Conservation (phyloP, 768 basidiomycete species). For the Austroboletus festivus region DNA sequence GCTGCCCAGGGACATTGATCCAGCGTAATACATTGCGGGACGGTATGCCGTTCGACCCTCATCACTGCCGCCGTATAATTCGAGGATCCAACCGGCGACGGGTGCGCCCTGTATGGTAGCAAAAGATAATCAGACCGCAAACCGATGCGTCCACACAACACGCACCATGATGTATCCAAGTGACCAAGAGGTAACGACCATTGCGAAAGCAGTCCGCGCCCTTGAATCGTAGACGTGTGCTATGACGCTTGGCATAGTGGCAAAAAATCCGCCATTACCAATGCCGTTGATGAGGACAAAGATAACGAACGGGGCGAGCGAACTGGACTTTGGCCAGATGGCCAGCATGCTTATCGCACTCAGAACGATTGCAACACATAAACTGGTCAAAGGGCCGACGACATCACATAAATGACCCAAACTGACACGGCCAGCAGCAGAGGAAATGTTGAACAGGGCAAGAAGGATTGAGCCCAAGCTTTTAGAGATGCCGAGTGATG, state of each 20-base stretch:
- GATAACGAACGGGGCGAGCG: slow-evolving; percentile 22
- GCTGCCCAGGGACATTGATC: slow-evolving; percentile 26
- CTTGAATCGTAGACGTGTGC: slow-evolving; percentile 30
- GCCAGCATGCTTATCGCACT: slow-evolving; percentile 30
- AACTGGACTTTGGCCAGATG: slow-evolving; percentile 29
- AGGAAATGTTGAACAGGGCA: slow-evolving; percentile 33
- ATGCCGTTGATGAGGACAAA: slow-evolving; percentile 29
- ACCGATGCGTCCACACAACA: neutral
- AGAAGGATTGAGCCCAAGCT: slow-evolving; percentile 27
- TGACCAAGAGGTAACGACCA: slow-evolving; percentile 33
- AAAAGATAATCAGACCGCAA: neutral
- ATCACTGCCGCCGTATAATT: slow-evolving; percentile 23
- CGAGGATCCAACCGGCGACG: slow-evolving; percentile 28
- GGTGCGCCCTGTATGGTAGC: slow-evolving; percentile 26
- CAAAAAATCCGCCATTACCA: slow-evolving; percentile 34
- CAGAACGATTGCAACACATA: slow-evolving; percentile 27
- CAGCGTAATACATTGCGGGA: slow-evolving; percentile 33
- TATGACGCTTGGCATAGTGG: slow-evolving; percentile 33
- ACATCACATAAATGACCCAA: slow-evolving; percentile 29
- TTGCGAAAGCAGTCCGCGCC: slow-evolving; percentile 31
- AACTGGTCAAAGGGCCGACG: slow-evolving; percentile 29
- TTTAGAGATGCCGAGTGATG: slow-evolving; percentile 24
- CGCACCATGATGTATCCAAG: slow-evolving; percentile 28
- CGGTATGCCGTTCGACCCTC: slow-evolving; percentile 23
- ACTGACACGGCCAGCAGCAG: slow-evolving; percentile 31